Percentiles rank a stretch among this genome's conserved stretches.
Evolutionary conservation across 805 yeast species (phyloP).

Genomic region (Cephaloascus albidus): DNA sequence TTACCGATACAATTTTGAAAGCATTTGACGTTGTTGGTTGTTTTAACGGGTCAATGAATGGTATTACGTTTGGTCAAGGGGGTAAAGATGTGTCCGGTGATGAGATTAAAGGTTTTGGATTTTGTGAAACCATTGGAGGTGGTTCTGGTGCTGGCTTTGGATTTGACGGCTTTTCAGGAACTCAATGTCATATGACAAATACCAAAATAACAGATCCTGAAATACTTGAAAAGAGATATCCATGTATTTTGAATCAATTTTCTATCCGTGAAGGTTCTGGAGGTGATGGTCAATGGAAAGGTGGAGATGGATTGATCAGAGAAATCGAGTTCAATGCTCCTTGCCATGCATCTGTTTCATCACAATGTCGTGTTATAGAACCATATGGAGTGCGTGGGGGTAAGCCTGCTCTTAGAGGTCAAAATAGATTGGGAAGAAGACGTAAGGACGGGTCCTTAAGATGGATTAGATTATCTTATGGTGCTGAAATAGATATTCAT

Average conservation of each 20-base stretch:
- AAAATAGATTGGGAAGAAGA: slow-evolving; percentile 20
- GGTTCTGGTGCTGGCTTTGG: no score
- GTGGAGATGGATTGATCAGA: slow-evolving; percentile 13
- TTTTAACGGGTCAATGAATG: slow-evolving; percentile 3
- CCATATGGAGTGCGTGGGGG: slow-evolving; percentile 23
- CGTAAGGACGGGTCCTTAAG: slow-evolving; percentile 11
- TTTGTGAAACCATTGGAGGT: no score
- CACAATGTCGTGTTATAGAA: slow-evolving; percentile 12
- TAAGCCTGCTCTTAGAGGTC: slow-evolving; percentile 25
- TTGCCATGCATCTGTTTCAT: slow-evolving; percentile 11
- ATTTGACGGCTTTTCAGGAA: slow-evolving; percentile 20
- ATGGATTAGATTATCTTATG: slow-evolving; percentile 34
- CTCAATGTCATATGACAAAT: slow-evolving; percentile 36
- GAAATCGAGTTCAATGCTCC: slow-evolving; percentile 11
- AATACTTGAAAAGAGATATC: slow-evolving; percentile 13
- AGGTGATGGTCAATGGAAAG: slow-evolving; percentile 11
- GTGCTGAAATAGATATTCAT: slow-evolving; percentile 54
- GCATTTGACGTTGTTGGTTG: slow-evolving; percentile 7
- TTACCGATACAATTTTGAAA: slow-evolving; percentile 11
- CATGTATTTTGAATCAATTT: slow-evolving; percentile 8
- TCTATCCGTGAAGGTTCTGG: slow-evolving; percentile 9
- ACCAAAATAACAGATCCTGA: slow-evolving; percentile 15
- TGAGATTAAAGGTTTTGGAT: slow-evolving; percentile 5
- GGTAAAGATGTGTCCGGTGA: background rate
- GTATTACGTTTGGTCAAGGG: slow-evolving; percentile 1